Evolutionary conservation across 129 eudicot species (phyloP).

Genomic region (Flaveria brownii): DNA sequence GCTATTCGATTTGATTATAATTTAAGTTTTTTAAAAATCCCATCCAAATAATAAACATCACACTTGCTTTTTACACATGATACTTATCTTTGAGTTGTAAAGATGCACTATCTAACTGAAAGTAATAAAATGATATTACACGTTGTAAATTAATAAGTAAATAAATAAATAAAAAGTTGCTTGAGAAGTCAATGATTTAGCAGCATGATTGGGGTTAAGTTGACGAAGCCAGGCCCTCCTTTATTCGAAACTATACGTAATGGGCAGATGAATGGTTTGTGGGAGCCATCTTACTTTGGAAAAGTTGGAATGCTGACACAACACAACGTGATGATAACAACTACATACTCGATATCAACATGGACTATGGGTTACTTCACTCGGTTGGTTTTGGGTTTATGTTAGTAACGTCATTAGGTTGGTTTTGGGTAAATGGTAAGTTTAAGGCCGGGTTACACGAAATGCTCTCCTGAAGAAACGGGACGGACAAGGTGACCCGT

Average conservation of each 20-base stretch:
- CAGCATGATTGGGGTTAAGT: neutral
- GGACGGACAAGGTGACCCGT: no score
- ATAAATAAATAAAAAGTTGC: conserved; percentile 4
- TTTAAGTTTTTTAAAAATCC: no score
- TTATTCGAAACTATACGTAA: conserved; percentile 4
- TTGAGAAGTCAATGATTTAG: conserved; percentile 30
- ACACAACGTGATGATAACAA: neutral
- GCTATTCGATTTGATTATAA: no score
- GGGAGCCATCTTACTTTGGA: conserved; percentile 25
- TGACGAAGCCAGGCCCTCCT: conserved; percentile 12
- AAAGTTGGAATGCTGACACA: conserved; percentile 14
- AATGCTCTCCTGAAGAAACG: no score
- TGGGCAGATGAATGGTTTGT: conserved; percentile 18
- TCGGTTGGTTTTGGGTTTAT: no score
- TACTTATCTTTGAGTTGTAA: neutral
- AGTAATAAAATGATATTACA: conserved; percentile 3
- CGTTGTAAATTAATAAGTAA: neutral
- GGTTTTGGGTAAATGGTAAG: neutral
- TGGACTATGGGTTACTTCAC: conserved; percentile 11
- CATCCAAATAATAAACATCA: no score
- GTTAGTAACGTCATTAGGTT: neutral
- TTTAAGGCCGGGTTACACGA: no score
- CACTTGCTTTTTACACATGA: no score
- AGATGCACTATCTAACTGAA: conserved; percentile 4
- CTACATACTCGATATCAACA: conserved; percentile 11